Conservation (phyloP, 495 filamentous ascomycete species). For the Hypoxylon lienhwacheense region DNA sequence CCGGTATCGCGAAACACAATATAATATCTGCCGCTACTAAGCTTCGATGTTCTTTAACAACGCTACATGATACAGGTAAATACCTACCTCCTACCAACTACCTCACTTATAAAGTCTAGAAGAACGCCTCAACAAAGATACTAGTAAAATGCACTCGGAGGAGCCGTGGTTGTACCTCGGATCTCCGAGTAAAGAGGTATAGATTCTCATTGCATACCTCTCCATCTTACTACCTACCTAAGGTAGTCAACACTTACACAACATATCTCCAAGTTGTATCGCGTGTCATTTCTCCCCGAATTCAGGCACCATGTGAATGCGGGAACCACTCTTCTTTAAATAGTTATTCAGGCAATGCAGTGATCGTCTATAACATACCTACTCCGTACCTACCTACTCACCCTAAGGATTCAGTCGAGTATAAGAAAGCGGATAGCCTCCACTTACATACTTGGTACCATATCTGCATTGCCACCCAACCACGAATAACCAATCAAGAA, state of each 20-base stretch:
- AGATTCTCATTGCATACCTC: too few species aligned
- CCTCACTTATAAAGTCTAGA: neutral
- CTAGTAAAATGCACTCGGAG: slow-evolving; percentile 14
- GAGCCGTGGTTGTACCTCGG: slow-evolving; percentile 7
- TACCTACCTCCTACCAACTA: slow-evolving; percentile 12
- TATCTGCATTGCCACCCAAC: slow-evolving; percentile 7
- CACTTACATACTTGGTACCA: slow-evolving; percentile 1
- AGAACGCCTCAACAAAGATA: slow-evolving; percentile 20
- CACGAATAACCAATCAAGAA: slow-evolving; percentile 14
- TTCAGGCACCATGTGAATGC: neutral
- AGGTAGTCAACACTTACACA: too few species aligned
- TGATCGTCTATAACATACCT: slow-evolving; percentile 14
- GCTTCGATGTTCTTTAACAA: too few species aligned
- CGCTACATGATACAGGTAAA: too few species aligned
- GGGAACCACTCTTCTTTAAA: neutral
- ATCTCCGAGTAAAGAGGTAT: slow-evolving; percentile 27
- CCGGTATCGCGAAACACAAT: slow-evolving; percentile 13
- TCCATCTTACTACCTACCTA: too few species aligned
- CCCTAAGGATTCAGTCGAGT: slow-evolving; percentile 2
- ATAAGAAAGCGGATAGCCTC: slow-evolving; percentile 5
- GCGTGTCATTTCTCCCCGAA: slow-evolving; percentile 1
- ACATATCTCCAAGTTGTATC: slow-evolving; percentile 1
- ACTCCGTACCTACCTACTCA: too few species aligned
- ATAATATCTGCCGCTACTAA: slow-evolving; percentile 20
- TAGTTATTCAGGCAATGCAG: slow-evolving; percentile 12